Percentiles rank a stretch among this genome's conserved stretches.
Conservation (phyloP, 176 grass and related monocot genomes). For the Juncus inflexus region DNA sequence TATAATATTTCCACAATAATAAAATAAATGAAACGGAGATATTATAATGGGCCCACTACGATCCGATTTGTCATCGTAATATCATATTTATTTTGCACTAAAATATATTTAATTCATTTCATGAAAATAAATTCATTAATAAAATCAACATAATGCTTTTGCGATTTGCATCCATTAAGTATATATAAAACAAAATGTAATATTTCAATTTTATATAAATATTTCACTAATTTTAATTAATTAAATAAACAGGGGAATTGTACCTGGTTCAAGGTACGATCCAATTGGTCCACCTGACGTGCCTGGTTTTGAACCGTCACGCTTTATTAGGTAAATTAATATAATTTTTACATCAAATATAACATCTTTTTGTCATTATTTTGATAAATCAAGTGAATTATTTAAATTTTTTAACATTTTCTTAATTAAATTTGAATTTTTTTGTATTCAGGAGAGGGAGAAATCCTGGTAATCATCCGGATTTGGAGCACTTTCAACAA, state of each 20-base stretch:
- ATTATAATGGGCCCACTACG: too few species aligned
- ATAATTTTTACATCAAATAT: slow-evolving; percentile 1
- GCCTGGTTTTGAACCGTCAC: slow-evolving; percentile 83
- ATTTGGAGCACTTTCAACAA: slow-evolving; percentile 72
- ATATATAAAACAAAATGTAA: too few species aligned
- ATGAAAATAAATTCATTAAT: too few species aligned
- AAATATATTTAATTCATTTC: not conserved
- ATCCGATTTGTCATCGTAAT: too few species aligned
- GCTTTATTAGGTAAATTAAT: slow-evolving; percentile 58
- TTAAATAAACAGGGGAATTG: slow-evolving; percentile 48
- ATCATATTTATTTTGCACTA: too few species aligned
- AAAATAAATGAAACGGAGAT: too few species aligned
- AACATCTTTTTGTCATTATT: too few species aligned
- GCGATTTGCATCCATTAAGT: not conserved
- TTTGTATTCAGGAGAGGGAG: slow-evolving; percentile 37
- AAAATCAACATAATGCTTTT: not conserved
- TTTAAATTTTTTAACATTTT: not conserved
- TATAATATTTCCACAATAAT: too few species aligned
- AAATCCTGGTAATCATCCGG: slow-evolving; percentile 58
- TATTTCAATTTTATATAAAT: too few species aligned
- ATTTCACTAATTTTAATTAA: not conserved
- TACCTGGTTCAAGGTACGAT: slow-evolving; percentile 60
- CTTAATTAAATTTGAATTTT: slow-evolving; percentile 21
- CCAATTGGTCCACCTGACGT: slow-evolving; percentile 74
- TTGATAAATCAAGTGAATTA: too few species aligned